These are phyloP conservation scores for Forsythia viridissima DNA, from an alignment of 257 asterid species.

Conservation along the genomic window DNA sequence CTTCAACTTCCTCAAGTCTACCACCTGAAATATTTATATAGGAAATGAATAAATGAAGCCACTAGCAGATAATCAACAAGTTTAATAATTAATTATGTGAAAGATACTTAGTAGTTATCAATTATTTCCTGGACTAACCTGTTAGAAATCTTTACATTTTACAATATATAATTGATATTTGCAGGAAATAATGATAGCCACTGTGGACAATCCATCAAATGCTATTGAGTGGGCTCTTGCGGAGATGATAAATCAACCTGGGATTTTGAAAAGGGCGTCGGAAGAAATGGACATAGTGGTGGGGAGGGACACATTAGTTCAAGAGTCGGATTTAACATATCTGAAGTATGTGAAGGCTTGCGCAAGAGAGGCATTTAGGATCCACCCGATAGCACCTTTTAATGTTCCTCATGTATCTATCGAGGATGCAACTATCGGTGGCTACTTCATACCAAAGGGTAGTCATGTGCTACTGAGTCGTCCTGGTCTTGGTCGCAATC, in stretches of 20 bases:
- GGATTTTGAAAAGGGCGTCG: background rate
- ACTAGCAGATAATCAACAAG: too few species aligned
- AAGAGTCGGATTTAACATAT: conserved; percentile 10
- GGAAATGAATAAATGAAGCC: too few species aligned
- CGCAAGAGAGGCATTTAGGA: conserved; percentile 28
- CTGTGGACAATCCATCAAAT: conserved; percentile 26
- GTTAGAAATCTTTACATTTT: background rate
- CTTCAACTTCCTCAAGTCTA: too few species aligned
- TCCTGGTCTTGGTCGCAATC: conserved; percentile 33
- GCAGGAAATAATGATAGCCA: conserved; percentile 25
- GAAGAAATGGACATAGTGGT: conserved; percentile 22
- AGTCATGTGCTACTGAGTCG: conserved; percentile 36
- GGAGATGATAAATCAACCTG: conserved; percentile 23
- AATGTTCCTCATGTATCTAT: conserved; percentile 24
- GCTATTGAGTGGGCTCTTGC: conserved; percentile 25
- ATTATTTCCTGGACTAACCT: too few species aligned
- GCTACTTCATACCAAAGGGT: conserved; percentile 36
- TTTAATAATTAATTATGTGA: too few species aligned
- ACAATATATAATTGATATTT: background rate
- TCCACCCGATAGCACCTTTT: conserved; percentile 31
- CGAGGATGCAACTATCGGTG: conserved; percentile 12
- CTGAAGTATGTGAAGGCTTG: conserved; percentile 25
- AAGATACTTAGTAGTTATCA: too few species aligned
- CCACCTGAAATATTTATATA: too few species aligned
- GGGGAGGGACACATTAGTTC: conserved; percentile 18